A percentile compares a stretch with the other conserved stretches of the same genome.
These are phyloP conservation scores for Nakazawaea wickerhamii DNA, from an alignment of 805 yeast genomes.

Conservation along the genomic window DNA sequence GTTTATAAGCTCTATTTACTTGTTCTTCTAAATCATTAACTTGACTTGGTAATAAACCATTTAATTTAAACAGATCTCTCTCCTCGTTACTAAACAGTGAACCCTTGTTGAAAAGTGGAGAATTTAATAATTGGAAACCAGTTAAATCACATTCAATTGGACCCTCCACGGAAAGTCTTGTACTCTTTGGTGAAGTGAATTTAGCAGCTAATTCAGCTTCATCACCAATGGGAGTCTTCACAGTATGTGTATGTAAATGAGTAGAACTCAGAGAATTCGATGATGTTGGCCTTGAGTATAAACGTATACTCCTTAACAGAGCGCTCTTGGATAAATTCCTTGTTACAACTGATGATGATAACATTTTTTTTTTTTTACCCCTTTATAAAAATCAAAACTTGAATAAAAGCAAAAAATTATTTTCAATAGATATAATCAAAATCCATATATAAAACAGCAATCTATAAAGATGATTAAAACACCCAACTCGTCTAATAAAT, in stretches of 20 bases:
- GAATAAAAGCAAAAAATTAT: neutral
- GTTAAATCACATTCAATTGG: slow-evolving; percentile 74
- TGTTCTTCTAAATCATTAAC: slow-evolving; percentile 85
- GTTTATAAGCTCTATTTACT: slow-evolving; percentile 86
- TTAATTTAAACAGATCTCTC: slow-evolving; percentile 70
- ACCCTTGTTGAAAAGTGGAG: slow-evolving; percentile 92
- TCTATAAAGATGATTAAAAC: no score
- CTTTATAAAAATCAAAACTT: neutral
- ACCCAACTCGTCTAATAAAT: no score
- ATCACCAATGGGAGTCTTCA: slow-evolving; percentile 55
- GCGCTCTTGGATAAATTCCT: neutral
- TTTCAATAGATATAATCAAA: no score
- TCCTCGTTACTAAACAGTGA: slow-evolving; percentile 90
- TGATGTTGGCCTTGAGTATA: slow-evolving; percentile 11
- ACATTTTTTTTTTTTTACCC: neutral
- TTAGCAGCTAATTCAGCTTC: slow-evolving; percentile 45
- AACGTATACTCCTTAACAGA: neutral
- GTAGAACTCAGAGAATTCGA: slow-evolving; percentile 10
- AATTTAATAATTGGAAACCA: slow-evolving; percentile 76
- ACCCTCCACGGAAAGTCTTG: slow-evolving; percentile 65
- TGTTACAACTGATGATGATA: neutral
- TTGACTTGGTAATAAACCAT: slow-evolving; percentile 79
- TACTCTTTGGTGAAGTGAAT: slow-evolving; percentile 46
- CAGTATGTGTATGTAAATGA: slow-evolving; percentile 13
- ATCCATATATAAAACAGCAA: no score